Evolutionary conservation across 2,329 filamentous ascomycete species (phyloP).

Genomic region (Fusarium protoensiforme): DNA sequence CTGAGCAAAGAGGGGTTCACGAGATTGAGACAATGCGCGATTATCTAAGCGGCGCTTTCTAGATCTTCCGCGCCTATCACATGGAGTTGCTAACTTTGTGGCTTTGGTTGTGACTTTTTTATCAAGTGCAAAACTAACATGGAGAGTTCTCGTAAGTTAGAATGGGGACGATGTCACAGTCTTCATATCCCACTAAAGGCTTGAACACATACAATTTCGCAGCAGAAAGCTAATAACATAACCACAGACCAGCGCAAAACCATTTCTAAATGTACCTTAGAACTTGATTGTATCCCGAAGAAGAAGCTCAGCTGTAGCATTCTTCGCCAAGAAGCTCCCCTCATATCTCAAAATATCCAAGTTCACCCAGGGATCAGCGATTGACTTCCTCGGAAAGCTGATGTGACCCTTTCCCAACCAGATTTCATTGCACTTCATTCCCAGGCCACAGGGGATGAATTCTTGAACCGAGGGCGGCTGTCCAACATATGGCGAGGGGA

Average conservation of each 20-base stretch:
- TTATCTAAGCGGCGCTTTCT: no score
- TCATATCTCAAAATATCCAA: slow-evolving; percentile 17
- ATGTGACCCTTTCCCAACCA: slow-evolving; percentile 5
- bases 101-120: no score
- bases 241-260: background rate
- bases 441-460: background rate
- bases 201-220: background rate
- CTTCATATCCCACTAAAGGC: no score
- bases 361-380: slow-evolving; percentile 14
- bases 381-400: slow-evolving; percentile 7
- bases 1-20: background rate
- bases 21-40: background rate
- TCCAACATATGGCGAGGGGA: slow-evolving; percentile 5
- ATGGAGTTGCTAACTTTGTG: no score
- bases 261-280: background rate
- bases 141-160: no score
- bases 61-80: background rate
- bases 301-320: slow-evolving; percentile 10
- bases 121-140: no score
- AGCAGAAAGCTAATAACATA: background rate
- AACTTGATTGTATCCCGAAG: slow-evolving; percentile 3
- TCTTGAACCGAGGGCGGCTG: slow-evolving; percentile 6
- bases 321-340: slow-evolving; percentile 11
- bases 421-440: background rate
- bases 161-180: no score